Percentiles rank a stretch among this genome's conserved stretches.
Conservation (phyloP, 164 flowering plant genomes). For the Annona squamosa region DNA sequence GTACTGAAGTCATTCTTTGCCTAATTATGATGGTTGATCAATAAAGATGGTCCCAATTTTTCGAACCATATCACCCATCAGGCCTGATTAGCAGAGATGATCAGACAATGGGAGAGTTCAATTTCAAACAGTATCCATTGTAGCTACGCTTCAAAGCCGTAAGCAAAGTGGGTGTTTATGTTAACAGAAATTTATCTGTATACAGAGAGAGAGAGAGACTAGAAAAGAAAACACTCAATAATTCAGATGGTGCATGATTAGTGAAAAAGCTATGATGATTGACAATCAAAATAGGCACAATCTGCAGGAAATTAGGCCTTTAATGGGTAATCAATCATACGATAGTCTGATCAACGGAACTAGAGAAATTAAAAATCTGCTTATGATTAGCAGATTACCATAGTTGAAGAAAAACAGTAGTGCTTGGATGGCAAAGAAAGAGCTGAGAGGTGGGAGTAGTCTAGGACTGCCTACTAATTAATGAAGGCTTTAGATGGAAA, state of each 20-base stretch:
- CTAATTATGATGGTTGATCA: not conserved
- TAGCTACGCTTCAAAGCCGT: not conserved
- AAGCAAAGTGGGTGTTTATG: no score
- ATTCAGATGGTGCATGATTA: not conserved
- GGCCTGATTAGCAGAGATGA: not conserved
- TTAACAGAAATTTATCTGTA: no score
- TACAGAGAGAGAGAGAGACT: no score
- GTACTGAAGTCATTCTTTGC: not conserved
- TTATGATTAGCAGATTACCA: not conserved
- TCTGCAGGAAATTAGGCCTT: no score
- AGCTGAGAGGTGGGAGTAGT: not conserved
- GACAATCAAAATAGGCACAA: no score
- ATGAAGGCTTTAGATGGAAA: not conserved
- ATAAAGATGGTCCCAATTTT: not conserved
- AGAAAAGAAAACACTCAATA: not conserved
- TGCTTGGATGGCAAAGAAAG: not conserved
- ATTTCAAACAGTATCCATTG: not conserved
- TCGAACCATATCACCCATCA: not conserved
- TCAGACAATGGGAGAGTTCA: not conserved
- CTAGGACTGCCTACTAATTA: no score
- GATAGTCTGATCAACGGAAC: not conserved
- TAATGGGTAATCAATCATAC: not conserved
- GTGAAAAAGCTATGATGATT: not conserved
- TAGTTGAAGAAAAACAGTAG: not conserved
- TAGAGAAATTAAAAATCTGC: not conserved